These are phyloP conservation scores for Steccherinum ochraceum DNA, from an alignment of 768 basidiomycete genomes.

Conservation along the genomic window DNA sequence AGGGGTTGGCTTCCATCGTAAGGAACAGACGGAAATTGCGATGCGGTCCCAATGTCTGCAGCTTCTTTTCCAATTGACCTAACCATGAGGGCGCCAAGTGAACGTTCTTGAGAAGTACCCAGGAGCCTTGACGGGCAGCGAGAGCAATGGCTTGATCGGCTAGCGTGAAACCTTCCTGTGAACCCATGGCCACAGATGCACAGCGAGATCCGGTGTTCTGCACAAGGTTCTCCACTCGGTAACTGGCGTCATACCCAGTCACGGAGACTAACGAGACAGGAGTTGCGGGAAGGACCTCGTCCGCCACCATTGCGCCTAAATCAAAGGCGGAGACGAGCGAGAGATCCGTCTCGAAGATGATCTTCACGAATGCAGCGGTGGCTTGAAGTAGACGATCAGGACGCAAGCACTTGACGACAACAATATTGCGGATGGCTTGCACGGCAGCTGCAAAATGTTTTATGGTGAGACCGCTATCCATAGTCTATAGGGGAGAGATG, in stretches of 20 bases:
- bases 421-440: conserved; percentile 66
- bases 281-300: conserved; percentile 74
- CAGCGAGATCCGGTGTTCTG: conserved; percentile 72
- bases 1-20: conserved; percentile 95
- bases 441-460: conserved; percentile 45
- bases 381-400: conserved; percentile 89
- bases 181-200: conserved; percentile 95
- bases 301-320: conserved; percentile 66
- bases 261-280: conserved; percentile 91
- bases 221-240: conserved; percentile 84
- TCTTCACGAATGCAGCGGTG: conserved; percentile 64
- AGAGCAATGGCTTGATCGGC: conserved; percentile 95
- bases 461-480: conserved; percentile 11
- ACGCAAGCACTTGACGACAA: conserved; percentile 85
- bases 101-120: conserved; percentile 97
- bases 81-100: conserved; percentile 96
- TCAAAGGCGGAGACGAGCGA: conserved; percentile 68
- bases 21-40: conserved; percentile 94
- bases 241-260: conserved; percentile 97
- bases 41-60: conserved; percentile 87
- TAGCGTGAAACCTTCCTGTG: conserved; percentile 92
- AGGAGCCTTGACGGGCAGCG: conserved; percentile 88
- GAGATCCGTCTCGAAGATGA: conserved; percentile 79
- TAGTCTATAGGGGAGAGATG: background rate
- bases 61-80: conserved; percentile 90